A percentile compares a stretch with the other conserved stretches of the same genome.
phyloP scores from a whole-genome alignment of 331 rosid species.

The Malus hybrid region DNA sequence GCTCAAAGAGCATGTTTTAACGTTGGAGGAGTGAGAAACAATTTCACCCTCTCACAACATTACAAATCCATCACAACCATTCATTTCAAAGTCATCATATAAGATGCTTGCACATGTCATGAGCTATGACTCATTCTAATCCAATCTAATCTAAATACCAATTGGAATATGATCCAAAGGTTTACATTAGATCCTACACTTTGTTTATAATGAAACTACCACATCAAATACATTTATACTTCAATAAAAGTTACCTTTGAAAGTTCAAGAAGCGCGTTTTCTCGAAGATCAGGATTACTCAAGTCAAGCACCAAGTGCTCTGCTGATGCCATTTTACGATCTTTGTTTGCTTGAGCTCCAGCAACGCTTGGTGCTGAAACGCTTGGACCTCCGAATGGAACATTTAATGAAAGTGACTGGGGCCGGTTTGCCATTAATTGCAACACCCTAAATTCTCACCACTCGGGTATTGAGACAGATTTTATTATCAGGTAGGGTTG shows the following conservation, averaged over 20 bases:
- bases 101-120: too few relatives aligned
- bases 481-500: neutral
- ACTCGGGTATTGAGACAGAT: neutral
- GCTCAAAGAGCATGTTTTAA: too few relatives aligned
- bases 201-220: too few relatives aligned
- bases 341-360: slow-evolving; percentile 37
- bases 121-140: too few relatives aligned
- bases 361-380: slow-evolving; percentile 22
- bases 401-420: slow-evolving; percentile 41
- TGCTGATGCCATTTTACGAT: slow-evolving; percentile 47
- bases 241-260: slow-evolving; percentile 61
- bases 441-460: neutral
- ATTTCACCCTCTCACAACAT: too few relatives aligned
- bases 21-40: too few relatives aligned
- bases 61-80: too few relatives aligned
- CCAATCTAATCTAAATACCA: too few relatives aligned
- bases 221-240: too few relatives aligned
- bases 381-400: slow-evolving; percentile 29
- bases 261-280: slow-evolving; percentile 68
- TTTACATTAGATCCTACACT: too few relatives aligned
- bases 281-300: slow-evolving; percentile 67
- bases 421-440: slow-evolving; percentile 43
- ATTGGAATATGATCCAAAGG: too few relatives aligned
- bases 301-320: slow-evolving; percentile 65
- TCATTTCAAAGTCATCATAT: too few relatives aligned